Evolutionary conservation across 2,329 filamentous ascomycete genomes (phyloP).

Genomic region (Colletotrichum theobromicola): DNA sequence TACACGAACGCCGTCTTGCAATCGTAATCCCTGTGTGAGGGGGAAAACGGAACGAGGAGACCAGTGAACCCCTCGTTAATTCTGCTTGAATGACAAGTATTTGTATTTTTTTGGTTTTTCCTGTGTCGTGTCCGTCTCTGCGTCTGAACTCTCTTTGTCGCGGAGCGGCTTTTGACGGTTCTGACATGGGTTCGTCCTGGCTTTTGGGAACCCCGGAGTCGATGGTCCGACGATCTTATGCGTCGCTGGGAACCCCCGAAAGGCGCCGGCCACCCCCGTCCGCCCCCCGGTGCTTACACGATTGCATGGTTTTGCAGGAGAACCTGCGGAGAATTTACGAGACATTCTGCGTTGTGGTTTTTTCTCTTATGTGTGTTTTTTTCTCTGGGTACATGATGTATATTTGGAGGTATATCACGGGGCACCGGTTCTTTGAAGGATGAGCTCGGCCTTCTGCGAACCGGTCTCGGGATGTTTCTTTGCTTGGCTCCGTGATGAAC

Average conservation of each 20-base stretch:
- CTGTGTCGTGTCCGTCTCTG: background rate
- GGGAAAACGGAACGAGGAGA: background rate
- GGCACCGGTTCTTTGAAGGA: background rate
- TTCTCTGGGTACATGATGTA: background rate
- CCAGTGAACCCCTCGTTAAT: background rate
- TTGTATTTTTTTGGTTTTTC: background rate
- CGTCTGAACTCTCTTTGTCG: background rate
- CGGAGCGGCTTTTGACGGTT: background rate
- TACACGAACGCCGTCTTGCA: background rate
- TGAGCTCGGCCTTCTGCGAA: background rate
- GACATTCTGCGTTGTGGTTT: background rate
- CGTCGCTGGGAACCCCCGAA: background rate
- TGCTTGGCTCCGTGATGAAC: background rate
- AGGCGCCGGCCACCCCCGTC: background rate
- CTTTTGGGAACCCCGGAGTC: background rate
- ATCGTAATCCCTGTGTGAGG: background rate
- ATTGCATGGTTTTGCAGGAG: background rate
- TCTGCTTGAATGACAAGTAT: background rate
- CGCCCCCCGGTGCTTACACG: background rate
- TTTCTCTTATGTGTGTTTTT: background rate
- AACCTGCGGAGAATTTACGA: background rate
- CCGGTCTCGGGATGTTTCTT: background rate
- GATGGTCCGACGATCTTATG: background rate
- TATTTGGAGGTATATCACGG: background rate
- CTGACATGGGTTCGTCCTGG: background rate